Evolutionary conservation across 305 asterid species (phyloP), one percentile per base, ranked within the genome.

Genomic region (Fraxinus greggii): DNA sequence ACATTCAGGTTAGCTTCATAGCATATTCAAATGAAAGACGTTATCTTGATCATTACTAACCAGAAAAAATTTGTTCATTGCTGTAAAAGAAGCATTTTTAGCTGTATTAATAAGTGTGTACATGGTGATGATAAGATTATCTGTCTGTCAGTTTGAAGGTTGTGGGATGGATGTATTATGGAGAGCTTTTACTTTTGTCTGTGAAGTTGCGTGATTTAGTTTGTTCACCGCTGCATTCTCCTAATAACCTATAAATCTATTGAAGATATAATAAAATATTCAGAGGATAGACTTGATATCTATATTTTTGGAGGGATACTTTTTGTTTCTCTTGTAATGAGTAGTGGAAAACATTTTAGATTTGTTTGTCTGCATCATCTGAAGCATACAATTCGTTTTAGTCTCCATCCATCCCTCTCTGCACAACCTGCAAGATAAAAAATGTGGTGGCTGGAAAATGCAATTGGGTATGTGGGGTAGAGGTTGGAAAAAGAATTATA

Each of bases 61-160:
- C 69, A 51, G 77, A 84, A 81, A 75, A 65, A 36, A 69, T 67
- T 12, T 5, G 33, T 54, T 32, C 40, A 33, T 26, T 74, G n/a
- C 40, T 59, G 80, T 72, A 10, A 63, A 78, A 38, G 82, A 84
- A 69, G 73, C 76, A 74, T 59, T 45, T 48, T 69, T 24, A 40
- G 77, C 72, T 51, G 26, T 35, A 78, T 70, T 26, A 51, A 69
- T 21, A 28, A 65, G 24, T 48, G 74, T 72, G 15, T 40, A 72
- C 32, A 36, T 32, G 33, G 23, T 36, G 78, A 1, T 74, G 23
- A 54, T 83, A 28, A 9, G 77, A 9, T 7, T 35, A 72, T 26
- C 36, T 26, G 76, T 78, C 36, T 65, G 79, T 42, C 75, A 78
- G 81, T 65, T 80, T 24, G 33, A 63, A 23, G 72, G 72, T 23